phyloP scores from a whole-genome alignment of 2,329 filamentous ascomycete genomes.

The Allantophomopsis cytisporea region DNA sequence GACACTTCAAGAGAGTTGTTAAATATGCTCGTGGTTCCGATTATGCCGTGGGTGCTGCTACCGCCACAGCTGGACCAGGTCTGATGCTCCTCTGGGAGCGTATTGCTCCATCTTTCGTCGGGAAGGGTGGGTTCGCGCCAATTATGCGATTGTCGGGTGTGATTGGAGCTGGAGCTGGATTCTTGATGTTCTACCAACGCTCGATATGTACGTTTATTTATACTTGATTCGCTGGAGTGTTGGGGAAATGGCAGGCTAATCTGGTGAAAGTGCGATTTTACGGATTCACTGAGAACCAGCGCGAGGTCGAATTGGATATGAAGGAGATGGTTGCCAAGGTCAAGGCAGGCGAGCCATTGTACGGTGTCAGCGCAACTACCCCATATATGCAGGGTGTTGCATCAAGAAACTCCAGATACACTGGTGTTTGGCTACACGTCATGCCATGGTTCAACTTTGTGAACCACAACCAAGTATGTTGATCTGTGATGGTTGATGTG shows the following conservation, averaged over 20 bases:
- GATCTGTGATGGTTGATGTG: neutral
- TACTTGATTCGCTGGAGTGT: neutral
- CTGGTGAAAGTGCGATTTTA: conserved; percentile 70
- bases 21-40: conserved; percentile 78
- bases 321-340: conserved; percentile 94
- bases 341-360: conserved; percentile 81
- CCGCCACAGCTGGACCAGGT: conserved; percentile 59
- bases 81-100: conserved; percentile 70
- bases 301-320: conserved; percentile 95
- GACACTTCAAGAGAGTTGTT: conserved; percentile 83
- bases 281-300: conserved; percentile 81
- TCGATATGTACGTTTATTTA: conserved; percentile 57
- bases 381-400: conserved; percentile 92
- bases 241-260: neutral
- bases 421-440: conserved; percentile 68
- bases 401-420: conserved; percentile 83
- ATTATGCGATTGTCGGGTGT: conserved; percentile 68
- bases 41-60: conserved; percentile 56
- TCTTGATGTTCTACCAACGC: conserved; percentile 74
- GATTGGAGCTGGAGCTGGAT: conserved; percentile 63
- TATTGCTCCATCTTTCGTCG: conserved; percentile 72
- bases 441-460: conserved; percentile 98
- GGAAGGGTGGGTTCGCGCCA: conserved; percentile 68
- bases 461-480: conserved; percentile 57
- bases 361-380: conserved; percentile 65